A percentile compares a stretch with the other conserved stretches of the same genome.
Conservation (phyloP, 1,284 basidiomycete species). For the Sporisorium graminicola region DNA sequence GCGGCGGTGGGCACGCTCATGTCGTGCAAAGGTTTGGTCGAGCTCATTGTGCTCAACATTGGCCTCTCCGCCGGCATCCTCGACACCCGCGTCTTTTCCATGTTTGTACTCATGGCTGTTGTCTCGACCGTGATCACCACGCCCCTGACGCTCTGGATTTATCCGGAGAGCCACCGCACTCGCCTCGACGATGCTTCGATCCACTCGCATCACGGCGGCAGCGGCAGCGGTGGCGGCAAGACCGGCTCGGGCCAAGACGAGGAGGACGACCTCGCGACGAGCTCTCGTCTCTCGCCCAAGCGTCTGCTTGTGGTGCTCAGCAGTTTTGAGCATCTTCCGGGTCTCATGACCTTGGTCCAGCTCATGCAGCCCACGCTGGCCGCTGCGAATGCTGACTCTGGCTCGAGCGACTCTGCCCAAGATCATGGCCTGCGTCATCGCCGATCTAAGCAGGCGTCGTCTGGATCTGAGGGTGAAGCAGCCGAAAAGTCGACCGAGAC, state of each 20-base stretch:
- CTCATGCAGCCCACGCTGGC: slow-evolving; percentile 71
- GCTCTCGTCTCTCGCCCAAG: slow-evolving; percentile 41
- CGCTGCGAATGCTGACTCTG: slow-evolving; percentile 21
- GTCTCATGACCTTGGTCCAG: slow-evolving; percentile 73
- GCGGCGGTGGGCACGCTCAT: slow-evolving; percentile 89
- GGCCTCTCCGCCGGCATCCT: slow-evolving; percentile 85
- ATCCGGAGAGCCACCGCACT: slow-evolving; percentile 74
- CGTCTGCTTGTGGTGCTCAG: slow-evolving; percentile 88
- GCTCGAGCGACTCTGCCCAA: background rate
- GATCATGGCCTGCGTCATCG: slow-evolving; percentile 32
- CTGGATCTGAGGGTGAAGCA: slow-evolving; percentile 25
- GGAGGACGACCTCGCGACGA: slow-evolving; percentile 29
- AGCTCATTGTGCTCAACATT: slow-evolving; percentile 90
- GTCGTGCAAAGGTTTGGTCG: slow-evolving; percentile 86
- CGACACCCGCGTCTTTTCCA: slow-evolving; percentile 76
- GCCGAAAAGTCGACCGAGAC: slow-evolving; percentile 29
- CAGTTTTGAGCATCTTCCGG: slow-evolving; percentile 83
- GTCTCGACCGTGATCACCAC: slow-evolving; percentile 89
- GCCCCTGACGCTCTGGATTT: slow-evolving; percentile 81
- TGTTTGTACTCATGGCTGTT: slow-evolving; percentile 92
- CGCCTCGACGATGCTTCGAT: slow-evolving; percentile 35
- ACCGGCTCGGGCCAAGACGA: slow-evolving; percentile 20
- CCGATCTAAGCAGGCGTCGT: slow-evolving; percentile 22
- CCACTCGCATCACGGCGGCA: slow-evolving; percentile 37
- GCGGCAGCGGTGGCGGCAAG: slow-evolving; percentile 8